Evolutionary conservation across 345 rosid genomes (phyloP), one percentile per base, ranked within the genome.

Genomic region (Pistacia vera): DNA sequence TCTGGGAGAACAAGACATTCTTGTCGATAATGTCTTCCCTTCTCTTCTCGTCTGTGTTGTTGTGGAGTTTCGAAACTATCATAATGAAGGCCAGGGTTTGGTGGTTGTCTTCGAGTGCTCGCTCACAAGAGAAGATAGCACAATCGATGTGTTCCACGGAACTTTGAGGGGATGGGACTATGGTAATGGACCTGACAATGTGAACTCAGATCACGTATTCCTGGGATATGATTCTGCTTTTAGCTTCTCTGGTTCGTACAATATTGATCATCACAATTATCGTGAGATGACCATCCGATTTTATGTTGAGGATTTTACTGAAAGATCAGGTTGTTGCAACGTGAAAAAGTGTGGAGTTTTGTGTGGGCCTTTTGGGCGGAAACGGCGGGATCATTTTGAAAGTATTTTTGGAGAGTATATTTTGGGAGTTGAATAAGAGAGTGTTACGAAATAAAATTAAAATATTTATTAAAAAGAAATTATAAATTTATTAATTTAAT

Each of bases 341-440:
- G 57, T 52, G 57, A 52, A 52, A 14, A 52, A 17, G 16, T 52
- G 57, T 52, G n/a, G 57, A 17, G 57, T 52, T 52, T 5, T 25
- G 25, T 25, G 25, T n/a, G n/a, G n/a, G n/a, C n/a, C n/a, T n/a
- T n/a, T n/a, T n/a, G n/a, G n/a, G n/a, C n/a, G n/a, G n/a, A n/a
- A n/a, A n/a, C n/a, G n/a, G n/a, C n/a, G n/a, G n/a, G n/a, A n/a
- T n/a, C n/a, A n/a, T n/a, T n/a, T n/a, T n/a, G n/a, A n/a, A n/a
- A 0, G 25, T 0, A 0, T 25, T 25, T 25, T 25, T 0, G 25
- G 1, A 25, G 0, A 25, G 0, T 25, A 25, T 25, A n/a, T n/a
- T n/a, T 25, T 25, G 25, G 1, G 0, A 25, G 1, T 25, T 25
- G 25, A 25, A 25, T 25, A 25, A 25, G 25, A 1, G 1, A 0